Conservation (phyloP, 2,329 filamentous ascomycete species). For the Fusarium nelsonii region DNA sequence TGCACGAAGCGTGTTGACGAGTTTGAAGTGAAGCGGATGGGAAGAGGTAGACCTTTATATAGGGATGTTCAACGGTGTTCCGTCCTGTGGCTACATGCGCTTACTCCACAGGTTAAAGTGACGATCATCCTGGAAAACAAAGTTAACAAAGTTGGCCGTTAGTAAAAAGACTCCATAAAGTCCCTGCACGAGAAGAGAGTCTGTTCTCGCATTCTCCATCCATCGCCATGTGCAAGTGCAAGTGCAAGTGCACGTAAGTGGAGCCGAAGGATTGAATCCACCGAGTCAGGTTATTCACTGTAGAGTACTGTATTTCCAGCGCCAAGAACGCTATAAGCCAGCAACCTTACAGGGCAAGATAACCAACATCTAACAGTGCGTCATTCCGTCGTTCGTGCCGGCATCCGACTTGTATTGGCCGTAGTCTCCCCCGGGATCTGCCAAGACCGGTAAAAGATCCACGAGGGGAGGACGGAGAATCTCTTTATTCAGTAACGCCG, state of each 20-base stretch:
- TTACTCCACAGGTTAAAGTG: slow-evolving; percentile 29
- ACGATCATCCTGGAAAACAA: slow-evolving; percentile 37
- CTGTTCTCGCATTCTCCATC: not conserved
- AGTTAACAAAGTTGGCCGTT: slow-evolving; percentile 26
- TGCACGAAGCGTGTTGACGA: slow-evolving; percentile 16
- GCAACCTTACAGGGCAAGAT: slow-evolving; percentile 20
- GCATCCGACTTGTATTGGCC: slow-evolving; percentile 27
- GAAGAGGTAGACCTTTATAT: slow-evolving; percentile 31
- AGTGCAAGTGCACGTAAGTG: slow-evolving; percentile 1
- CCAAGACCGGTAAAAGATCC: slow-evolving; percentile 37
- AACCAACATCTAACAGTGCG: slow-evolving; percentile 19
- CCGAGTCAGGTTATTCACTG: slow-evolving; percentile 23
- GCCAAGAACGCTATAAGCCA: slow-evolving; percentile 1
- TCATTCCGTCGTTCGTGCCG: slow-evolving; percentile 40
- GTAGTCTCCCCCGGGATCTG: slow-evolving; percentile 30
- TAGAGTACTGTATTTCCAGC: not conserved
- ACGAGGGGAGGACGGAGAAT: not conserved
- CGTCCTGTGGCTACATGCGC: no score
- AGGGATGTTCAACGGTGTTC: not conserved
- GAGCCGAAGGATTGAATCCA: slow-evolving; percentile 8
- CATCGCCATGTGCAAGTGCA: slow-evolving; percentile 6
- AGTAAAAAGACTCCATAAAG: slow-evolving; percentile 8
- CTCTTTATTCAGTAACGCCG: slow-evolving; percentile 19
- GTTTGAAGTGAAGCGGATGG: not conserved
- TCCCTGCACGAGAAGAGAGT: not conserved